These are phyloP conservation scores for Pseudonitzschia multiseries DNA, from an alignment of 108 stramenopile genomes.

Conservation along the genomic window DNA sequence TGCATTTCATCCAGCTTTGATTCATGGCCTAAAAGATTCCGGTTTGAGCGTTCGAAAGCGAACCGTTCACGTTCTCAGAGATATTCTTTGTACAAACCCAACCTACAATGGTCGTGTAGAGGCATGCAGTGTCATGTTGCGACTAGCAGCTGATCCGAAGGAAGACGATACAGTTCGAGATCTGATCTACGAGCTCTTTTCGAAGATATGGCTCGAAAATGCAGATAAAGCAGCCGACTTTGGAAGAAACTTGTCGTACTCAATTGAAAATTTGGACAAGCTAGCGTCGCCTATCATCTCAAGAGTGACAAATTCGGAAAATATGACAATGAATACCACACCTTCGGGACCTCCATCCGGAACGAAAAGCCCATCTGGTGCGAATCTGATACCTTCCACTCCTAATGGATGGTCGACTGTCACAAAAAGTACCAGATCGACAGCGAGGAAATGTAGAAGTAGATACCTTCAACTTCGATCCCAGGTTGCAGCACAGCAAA, in stretches of 20 bases:
- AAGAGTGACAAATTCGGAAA: constrained; percentile 19
- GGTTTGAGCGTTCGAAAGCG: constrained; percentile 86
- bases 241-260: neutral
- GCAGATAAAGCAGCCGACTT: constrained; percentile 21
- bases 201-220: constrained; percentile 71
- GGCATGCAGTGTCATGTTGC: constrained; percentile 72
- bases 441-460: constrained; percentile 25
- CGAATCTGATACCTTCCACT: neutral
- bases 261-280: constrained; percentile 4
- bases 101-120: constrained; percentile 71
- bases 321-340: constrained; percentile 32
- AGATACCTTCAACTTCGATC: constrained; percentile 31
- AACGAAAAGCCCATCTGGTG: constrained; percentile 4
- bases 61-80: constrained; percentile 82
- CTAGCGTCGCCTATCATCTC: constrained; percentile 12
- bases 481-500: constrained; percentile 76
- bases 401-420: constrained; percentile 10
- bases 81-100: constrained; percentile 78
- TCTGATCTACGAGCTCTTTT: constrained; percentile 85
- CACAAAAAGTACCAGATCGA: constrained; percentile 34
- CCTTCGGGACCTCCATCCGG: constrained; percentile 11
- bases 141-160: constrained; percentile 83
- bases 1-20: constrained; percentile 78
- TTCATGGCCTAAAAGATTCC: constrained; percentile 73
- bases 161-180: constrained; percentile 95